Evolutionary conservation across 306 rosid species (phyloP).

Genomic region (Senna tora): DNA sequence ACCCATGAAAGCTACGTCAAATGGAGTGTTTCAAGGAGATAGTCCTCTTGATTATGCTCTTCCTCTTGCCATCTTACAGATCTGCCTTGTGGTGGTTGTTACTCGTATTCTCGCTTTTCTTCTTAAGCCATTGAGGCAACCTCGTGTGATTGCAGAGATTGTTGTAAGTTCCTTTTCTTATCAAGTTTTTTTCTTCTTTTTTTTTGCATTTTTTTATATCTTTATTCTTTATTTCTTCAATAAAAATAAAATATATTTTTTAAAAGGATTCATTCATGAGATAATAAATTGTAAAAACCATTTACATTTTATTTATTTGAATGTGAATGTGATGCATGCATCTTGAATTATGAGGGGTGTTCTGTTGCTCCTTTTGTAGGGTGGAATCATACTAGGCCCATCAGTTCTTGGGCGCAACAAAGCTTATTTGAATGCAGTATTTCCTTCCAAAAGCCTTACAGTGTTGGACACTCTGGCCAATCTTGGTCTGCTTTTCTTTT

Average conservation of each 20-base stretch:
- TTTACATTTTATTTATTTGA: no score
- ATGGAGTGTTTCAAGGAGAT: conserved; percentile 79
- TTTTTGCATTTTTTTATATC: no score
- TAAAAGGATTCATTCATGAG: no score
- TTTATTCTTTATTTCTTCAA: no score
- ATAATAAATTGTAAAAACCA: no score
- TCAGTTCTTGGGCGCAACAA: conserved; percentile 61
- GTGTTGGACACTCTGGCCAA: conserved; percentile 72
- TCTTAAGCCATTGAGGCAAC: conserved; percentile 35
- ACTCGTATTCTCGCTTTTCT: conserved; percentile 27
- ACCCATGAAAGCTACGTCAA: conserved; percentile 64
- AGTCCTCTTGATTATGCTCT: conserved; percentile 67
- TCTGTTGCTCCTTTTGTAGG: conserved; percentile 37
- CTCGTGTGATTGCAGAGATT: conserved; percentile 45
- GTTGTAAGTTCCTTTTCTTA: conserved; percentile 48
- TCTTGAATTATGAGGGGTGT: no score
- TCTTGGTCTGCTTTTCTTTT: conserved; percentile 71
- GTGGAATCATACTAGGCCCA: conserved; percentile 76
- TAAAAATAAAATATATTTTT: no score
- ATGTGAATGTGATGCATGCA: no score
- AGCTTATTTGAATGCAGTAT: conserved; percentile 43
- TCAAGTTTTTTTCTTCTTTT: not conserved
- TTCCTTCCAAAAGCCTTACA: conserved; percentile 62
- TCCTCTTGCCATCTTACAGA: conserved; percentile 57
- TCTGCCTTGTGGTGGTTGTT: conserved; percentile 29